Evolutionary conservation across 2,329 filamentous ascomycete genomes (phyloP).

Genomic region (Colletotrichum sp.): DNA sequence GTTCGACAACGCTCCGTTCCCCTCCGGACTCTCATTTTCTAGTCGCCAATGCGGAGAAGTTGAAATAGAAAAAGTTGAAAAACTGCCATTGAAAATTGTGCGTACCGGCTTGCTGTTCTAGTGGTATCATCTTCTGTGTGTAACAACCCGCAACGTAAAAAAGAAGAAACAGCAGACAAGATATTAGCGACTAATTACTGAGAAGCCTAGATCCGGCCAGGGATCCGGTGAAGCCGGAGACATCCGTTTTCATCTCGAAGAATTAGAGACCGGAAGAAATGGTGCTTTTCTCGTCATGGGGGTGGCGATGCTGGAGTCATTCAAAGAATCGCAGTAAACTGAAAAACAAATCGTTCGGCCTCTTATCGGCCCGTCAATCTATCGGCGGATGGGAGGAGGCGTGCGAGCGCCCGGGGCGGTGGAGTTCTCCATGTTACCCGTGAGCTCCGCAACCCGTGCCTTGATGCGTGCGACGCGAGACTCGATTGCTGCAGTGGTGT

Average conservation of each 20-base stretch:
- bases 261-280: conserved; percentile 5
- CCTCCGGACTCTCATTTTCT: neutral
- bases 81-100: conserved; percentile 12
- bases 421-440: conserved; percentile 76
- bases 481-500: conserved; percentile 74
- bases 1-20: neutral
- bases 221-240: neutral
- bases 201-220: conserved; percentile 2
- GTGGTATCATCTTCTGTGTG: conserved; percentile 25
- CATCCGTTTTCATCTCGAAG: neutral
- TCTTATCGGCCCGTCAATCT: neutral
- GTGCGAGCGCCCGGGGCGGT: conserved; percentile 35
- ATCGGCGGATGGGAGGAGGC: conserved; percentile 14
- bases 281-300: neutral
- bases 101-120: conserved; percentile 23
- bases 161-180: conserved; percentile 4
- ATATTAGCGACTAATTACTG: conserved; percentile 12
- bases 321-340: neutral
- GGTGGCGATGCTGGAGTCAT: neutral
- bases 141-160: conserved; percentile 19
- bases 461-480: conserved; percentile 97
- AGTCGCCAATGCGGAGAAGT: neutral
- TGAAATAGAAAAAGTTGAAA: neutral
- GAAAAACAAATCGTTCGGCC: neutral
- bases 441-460: conserved; percentile 92